Evolutionary conservation across 176 grass and related monocot genomes (phyloP), one percentile per base, ranked within the genome.

Genomic region (Poa pratensis): DNA sequence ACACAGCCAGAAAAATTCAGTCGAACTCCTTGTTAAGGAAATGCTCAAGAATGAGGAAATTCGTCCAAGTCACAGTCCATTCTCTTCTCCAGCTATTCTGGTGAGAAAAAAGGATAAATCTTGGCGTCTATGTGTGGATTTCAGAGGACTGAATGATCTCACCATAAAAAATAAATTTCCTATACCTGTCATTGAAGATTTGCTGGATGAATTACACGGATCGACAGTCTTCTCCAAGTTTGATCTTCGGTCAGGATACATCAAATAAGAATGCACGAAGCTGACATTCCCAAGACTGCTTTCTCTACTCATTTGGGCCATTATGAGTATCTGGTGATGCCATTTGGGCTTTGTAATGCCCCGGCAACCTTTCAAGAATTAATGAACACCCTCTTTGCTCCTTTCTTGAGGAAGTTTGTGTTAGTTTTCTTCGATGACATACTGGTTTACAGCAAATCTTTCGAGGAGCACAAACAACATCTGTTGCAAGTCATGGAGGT

Each of bases 401-500:
- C 9, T 0, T 22, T 26, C 10, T 5, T 53, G 3, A 26, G 58
- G 1, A 26, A 11, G 0, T 61, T 61, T 22, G 23, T 61, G 0
- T 10, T 61, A 7, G 58, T 61, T 2, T 61, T 61, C 10, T 61
- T 61, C 1, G 58, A 61, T 1, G 58, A 61, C 0, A 24, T 61
- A 0, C 3, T 61, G 9, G 10, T 61, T 3, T 61, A 24, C 9
- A 61, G 58, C 4, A 22, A 24, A 10, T 10, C 19, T 3, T 0
- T 23, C 0, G 8, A 10, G 0, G 57, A 59, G 2, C 57, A 59
- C 7, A 10, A 43, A 10, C 1, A 43, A 10, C 42, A 43, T 10
- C 42, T 43, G 9, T 2, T 9, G 1, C 7, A 3, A 11, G 9
- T 10, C 0, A 5, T 61, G 3, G 0, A 4, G 1, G 0, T 13